Evolutionary conservation across 257 asterid genomes (phyloP).

Genomic region (Capsicum rhomboideum): DNA sequence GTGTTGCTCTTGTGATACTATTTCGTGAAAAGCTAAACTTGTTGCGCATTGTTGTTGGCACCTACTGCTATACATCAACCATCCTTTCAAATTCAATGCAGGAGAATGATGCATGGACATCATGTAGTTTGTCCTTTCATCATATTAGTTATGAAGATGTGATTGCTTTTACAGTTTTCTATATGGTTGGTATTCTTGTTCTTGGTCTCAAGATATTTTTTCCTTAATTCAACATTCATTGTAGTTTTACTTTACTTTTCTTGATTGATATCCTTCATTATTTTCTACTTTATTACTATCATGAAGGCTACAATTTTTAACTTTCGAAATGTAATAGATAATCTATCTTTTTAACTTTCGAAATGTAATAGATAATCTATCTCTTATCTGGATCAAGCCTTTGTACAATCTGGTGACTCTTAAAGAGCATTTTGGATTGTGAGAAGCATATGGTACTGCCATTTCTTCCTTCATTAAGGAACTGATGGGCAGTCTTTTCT

Average conservation of each 20-base stretch:
- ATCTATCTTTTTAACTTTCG: background rate
- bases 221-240: background rate
- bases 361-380: background rate
- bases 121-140: background rate
- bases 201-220: background rate
- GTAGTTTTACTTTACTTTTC: background rate
- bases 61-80: background rate
- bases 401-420: background rate
- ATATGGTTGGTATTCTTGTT: background rate
- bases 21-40: background rate
- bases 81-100: background rate
- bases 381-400: background rate
- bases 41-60: background rate
- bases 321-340: background rate
- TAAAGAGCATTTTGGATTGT: background rate
- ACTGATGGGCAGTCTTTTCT: background rate
- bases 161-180: background rate
- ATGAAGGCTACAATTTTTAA: background rate
- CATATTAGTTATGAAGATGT: background rate
- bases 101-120: background rate
- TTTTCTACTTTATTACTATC: background rate
- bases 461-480: background rate
- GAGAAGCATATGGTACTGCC: background rate
- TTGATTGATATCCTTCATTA: background rate
- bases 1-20: background rate